Evolutionary conservation across 2,329 filamentous ascomycete species (phyloP).

Genomic region (Pseudocercospora fijiensis): DNA sequence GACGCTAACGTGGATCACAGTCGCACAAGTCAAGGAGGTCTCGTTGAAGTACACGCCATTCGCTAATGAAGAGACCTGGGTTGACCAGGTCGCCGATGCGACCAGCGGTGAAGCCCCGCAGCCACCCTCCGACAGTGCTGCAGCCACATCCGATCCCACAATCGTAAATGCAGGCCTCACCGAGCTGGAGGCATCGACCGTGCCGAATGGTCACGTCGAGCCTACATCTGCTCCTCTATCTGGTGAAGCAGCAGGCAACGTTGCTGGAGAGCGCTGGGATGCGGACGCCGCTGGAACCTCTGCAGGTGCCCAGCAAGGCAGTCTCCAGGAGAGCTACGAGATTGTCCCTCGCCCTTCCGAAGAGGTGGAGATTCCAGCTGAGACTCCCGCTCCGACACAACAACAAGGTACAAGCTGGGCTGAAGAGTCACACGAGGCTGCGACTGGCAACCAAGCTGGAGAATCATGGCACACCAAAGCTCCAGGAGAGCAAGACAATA

Average conservation of each 20-base stretch:
- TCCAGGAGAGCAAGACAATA: conserved; percentile 43
- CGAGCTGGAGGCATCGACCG: conserved; percentile 58
- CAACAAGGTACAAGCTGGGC: conserved; percentile 69
- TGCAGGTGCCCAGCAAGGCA: conserved; percentile 49
- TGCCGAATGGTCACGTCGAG: conserved; percentile 38
- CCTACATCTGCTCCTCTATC: conserved; percentile 40
- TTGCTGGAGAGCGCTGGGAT: conserved; percentile 68
- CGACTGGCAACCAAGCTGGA: conserved; percentile 34
- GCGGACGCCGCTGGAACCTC: conserved; percentile 47
- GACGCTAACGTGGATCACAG: conserved; percentile 25
- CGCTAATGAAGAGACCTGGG: conserved; percentile 52
- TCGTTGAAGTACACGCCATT: conserved; percentile 54
- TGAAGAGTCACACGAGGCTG: conserved; percentile 58
- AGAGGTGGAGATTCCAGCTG: conserved; percentile 68
- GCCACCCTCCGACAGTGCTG: conserved; percentile 15
- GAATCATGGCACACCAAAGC: conserved; percentile 36
- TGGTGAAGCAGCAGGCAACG: conserved; percentile 47
- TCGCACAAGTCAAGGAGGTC: conserved; percentile 41
- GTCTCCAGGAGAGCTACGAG: conserved; percentile 68
- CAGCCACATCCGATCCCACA: conserved; percentile 62
- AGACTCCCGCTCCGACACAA: conserved; percentile 56
- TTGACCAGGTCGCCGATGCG: conserved; percentile 49
- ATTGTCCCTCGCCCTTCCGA: conserved; percentile 69
- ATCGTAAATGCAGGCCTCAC: conserved; percentile 65
- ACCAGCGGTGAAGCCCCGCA: conserved; percentile 35